These are phyloP conservation scores for Aspergillus sp. DNA, from an alignment of 2,329 filamentous ascomycete species.

Conservation along the genomic window DNA sequence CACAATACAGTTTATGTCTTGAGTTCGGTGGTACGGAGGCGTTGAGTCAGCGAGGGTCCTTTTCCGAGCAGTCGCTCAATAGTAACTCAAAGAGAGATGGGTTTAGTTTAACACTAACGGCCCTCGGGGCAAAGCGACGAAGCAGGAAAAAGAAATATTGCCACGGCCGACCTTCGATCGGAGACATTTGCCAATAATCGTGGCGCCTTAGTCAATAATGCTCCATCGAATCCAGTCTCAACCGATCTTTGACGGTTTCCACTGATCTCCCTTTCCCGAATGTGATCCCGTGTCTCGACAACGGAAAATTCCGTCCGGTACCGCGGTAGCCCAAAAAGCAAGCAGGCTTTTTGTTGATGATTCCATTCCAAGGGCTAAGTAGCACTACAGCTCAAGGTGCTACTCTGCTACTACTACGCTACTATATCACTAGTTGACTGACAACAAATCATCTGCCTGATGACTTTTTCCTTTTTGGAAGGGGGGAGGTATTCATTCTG, in stretches of 20 bases:
- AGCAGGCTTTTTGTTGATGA: no score
- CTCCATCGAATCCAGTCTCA: slow-evolving; percentile 6
- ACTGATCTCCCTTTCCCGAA: slow-evolving; percentile 29
- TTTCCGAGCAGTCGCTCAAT: background rate
- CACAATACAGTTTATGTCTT: background rate
- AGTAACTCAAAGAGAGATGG: no score
- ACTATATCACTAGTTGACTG: background rate
- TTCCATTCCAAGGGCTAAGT: no score
- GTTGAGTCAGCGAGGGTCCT: background rate
- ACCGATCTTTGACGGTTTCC: slow-evolving; percentile 26
- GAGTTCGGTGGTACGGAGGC: background rate
- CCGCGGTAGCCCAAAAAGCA: slow-evolving; percentile 16
- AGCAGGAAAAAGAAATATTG: slow-evolving; percentile 12
- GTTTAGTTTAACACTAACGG: background rate
- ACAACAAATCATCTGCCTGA: background rate
- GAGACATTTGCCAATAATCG: slow-evolving; percentile 16
- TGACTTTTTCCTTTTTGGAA: background rate
- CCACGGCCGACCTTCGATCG: slow-evolving; percentile 20
- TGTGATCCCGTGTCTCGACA: slow-evolving; percentile 22
- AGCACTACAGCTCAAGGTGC: no score
- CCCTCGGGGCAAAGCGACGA: background rate
- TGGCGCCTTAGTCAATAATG: slow-evolving; percentile 12
- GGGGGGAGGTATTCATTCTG: background rate
- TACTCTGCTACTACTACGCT: background rate
- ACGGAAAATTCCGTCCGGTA: slow-evolving; percentile 23